Evolutionary conservation across 257 asterid species (phyloP).

Genomic region (Nemophila menziesii): DNA sequence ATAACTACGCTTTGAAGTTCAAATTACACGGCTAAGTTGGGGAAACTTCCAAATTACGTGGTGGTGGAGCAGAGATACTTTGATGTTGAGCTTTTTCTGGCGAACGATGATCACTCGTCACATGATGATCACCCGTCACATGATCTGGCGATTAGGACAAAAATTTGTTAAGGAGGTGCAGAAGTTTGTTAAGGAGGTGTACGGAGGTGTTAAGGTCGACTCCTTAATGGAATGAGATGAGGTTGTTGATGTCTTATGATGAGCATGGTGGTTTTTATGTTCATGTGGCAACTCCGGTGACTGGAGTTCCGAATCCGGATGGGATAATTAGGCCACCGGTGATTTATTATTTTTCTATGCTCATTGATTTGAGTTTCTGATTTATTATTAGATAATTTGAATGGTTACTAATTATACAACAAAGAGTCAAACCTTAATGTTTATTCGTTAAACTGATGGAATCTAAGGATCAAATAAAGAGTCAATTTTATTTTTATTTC

Average conservation of each 20-base stretch:
- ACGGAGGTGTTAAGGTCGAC: constrained; percentile 59
- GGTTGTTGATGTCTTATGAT: constrained; percentile 44
- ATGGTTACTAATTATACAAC: too few relatives aligned
- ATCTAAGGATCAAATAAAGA: too few relatives aligned
- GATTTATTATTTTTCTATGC: background rate
- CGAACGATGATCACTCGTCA: constrained; percentile 74
- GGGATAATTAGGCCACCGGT: constrained; percentile 65
- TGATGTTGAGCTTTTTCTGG: constrained; percentile 38
- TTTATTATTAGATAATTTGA: too few relatives aligned
- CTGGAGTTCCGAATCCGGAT: constrained; percentile 69
- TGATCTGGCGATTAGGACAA: too few relatives aligned
- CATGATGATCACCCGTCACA: constrained; percentile 49
- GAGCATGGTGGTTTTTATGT: constrained; percentile 79
- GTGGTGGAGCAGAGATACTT: constrained; percentile 61
- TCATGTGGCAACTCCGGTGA: constrained; percentile 54
- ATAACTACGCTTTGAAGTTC: constrained; percentile 41
- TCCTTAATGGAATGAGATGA: constrained; percentile 67
- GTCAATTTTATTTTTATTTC: too few relatives aligned
- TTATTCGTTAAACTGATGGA: too few relatives aligned
- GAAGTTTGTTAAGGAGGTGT: constrained; percentile 53
- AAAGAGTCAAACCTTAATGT: too few relatives aligned
- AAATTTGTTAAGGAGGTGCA: constrained; percentile 57
- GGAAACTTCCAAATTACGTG: constrained; percentile 60
- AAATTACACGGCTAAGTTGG: constrained; percentile 72
- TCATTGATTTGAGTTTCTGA: background rate